Percentiles rank a stretch among this genome's conserved stretches.
Conservation (phyloP, 306 rosid genomes). For the Canavalia gladiata region DNA sequence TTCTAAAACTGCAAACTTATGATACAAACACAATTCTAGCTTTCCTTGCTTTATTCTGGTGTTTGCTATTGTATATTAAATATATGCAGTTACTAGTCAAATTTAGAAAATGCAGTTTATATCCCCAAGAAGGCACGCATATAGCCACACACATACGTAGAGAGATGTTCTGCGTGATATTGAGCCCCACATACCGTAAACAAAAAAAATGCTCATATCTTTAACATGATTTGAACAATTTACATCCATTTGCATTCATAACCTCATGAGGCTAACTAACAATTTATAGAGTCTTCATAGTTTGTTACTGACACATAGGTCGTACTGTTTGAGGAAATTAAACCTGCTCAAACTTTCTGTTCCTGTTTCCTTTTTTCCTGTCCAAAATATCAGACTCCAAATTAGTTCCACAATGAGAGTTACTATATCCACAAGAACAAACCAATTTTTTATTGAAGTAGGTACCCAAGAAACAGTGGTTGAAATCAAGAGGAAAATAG, state of each 20-base stretch:
- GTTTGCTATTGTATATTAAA: neutral
- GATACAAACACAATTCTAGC: neutral
- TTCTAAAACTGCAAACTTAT: constrained; percentile 26
- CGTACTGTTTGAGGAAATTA: constrained; percentile 22
- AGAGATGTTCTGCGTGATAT: constrained; percentile 43
- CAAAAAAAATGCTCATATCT: constrained; percentile 43
- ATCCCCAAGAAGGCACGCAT: constrained; percentile 4
- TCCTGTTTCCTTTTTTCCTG: constrained; percentile 22
- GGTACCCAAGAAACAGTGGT: constrained; percentile 66
- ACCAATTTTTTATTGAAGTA: constrained; percentile 65
- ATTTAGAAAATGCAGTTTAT: constrained; percentile 24
- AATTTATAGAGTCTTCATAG: constrained; percentile 12
- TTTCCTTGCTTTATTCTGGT: neutral
- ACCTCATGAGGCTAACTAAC: constrained; percentile 51
- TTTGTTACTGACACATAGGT: constrained; percentile 39
- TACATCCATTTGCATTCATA: constrained; percentile 39
- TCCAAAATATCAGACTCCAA: constrained; percentile 23
- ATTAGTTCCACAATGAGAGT: constrained; percentile 57
- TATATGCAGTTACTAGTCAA: neutral
- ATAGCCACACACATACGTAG: neutral
- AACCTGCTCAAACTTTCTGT: constrained; percentile 40
- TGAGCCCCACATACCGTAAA: constrained; percentile 37
- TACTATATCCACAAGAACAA: constrained; percentile 53
- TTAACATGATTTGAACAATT: constrained; percentile 50
- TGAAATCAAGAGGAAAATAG: constrained; percentile 77